A percentile compares a stretch with the other conserved stretches of the same genome.
These are phyloP conservation scores for Wickerhamomyces pijperi DNA, from an alignment of 805 yeast genomes.

Conservation along the genomic window DNA sequence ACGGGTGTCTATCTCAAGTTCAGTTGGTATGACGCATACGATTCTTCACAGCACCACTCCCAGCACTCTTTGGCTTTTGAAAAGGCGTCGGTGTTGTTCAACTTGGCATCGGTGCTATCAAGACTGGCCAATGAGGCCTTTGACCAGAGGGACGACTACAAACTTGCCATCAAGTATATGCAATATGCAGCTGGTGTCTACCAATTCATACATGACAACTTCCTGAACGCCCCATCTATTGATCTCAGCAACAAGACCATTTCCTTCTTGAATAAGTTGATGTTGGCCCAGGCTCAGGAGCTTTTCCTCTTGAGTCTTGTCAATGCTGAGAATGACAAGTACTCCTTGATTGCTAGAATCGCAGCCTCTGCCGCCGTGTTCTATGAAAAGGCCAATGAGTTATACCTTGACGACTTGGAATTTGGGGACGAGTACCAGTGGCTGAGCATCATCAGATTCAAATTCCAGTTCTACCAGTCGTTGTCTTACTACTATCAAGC, in stretches of 20 bases:
- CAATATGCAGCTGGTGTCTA: slow-evolving; percentile 76
- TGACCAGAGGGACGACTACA: slow-evolving; percentile 31
- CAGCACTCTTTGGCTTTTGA: slow-evolving; percentile 82
- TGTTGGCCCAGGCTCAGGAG: slow-evolving; percentile 87
- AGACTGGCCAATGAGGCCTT: slow-evolving; percentile 31
- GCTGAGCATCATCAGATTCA: slow-evolving; percentile 38
- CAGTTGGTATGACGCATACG: slow-evolving; percentile 74
- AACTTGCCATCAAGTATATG: slow-evolving; percentile 46
- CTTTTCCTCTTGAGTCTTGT: slow-evolving; percentile 55
- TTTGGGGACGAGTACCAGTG: slow-evolving; percentile 37
- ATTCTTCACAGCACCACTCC: slow-evolving; percentile 33
- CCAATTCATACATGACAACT: slow-evolving; percentile 63
- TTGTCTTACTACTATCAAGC: slow-evolving; percentile 54
- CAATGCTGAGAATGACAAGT: slow-evolving; percentile 31
- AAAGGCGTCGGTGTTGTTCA: slow-evolving; percentile 75
- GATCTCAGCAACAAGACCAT: slow-evolving; percentile 67
- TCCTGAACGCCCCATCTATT: slow-evolving; percentile 77
- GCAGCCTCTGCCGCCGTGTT: slow-evolving; percentile 49
- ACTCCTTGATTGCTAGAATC: slow-evolving; percentile 59
- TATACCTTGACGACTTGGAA: slow-evolving; percentile 14
- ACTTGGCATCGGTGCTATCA: slow-evolving; percentile 56
- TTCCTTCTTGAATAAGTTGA: slow-evolving; percentile 47
- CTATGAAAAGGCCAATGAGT: slow-evolving; percentile 38
- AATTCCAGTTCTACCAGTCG: slow-evolving; percentile 44
- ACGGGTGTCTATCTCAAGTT: slow-evolving; percentile 44